These are phyloP conservation scores for Phoma sp. DNA, from an alignment of 2,329 filamentous ascomycete species.

Conservation along the genomic window DNA sequence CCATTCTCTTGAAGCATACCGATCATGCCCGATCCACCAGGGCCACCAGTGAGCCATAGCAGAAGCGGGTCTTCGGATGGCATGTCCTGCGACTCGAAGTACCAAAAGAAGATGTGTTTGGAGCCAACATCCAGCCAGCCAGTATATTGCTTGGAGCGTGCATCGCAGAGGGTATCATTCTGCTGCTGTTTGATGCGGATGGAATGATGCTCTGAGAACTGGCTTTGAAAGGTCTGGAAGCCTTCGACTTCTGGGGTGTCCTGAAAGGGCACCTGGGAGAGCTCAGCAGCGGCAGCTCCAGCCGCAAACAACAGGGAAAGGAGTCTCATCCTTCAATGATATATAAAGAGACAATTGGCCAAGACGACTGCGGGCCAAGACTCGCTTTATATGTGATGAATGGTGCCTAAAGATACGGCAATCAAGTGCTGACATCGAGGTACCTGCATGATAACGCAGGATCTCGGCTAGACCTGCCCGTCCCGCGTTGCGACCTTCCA, in stretches of 20 bases:
- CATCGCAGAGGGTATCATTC: conserved; percentile 43
- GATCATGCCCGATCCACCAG: conserved; percentile 47
- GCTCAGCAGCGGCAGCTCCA: conserved; percentile 14
- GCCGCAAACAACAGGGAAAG: conserved; percentile 4
- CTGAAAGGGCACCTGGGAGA: conserved; percentile 42
- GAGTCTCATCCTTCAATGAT: neutral
- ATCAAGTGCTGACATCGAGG: conserved; percentile 6
- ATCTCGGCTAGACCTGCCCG: neutral
- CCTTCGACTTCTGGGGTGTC: conserved; percentile 36
- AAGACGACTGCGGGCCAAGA: neutral
- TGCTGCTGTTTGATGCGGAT: conserved; percentile 46
- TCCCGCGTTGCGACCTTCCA: neutral
- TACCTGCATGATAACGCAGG: neutral
- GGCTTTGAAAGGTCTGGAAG: conserved; percentile 42
- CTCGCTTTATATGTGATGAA: neutral
- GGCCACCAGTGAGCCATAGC: conserved; percentile 54
- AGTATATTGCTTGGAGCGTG: conserved; percentile 45
- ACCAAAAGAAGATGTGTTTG: conserved; percentile 58
- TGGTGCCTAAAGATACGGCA: conserved; percentile 3
- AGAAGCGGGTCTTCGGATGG: conserved; percentile 48
- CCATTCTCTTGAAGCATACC: conserved; percentile 49
- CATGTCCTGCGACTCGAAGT: conserved; percentile 51
- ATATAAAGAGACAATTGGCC: neutral
- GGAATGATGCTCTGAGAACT: conserved; percentile 42
- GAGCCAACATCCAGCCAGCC: conserved; percentile 48